A percentile compares a stretch with the other conserved stretches of the same genome.
phyloP scores from a whole-genome alignment of 1,284 basidiomycete genomes.

The Ustanciosporium gigantosporum region DNA sequence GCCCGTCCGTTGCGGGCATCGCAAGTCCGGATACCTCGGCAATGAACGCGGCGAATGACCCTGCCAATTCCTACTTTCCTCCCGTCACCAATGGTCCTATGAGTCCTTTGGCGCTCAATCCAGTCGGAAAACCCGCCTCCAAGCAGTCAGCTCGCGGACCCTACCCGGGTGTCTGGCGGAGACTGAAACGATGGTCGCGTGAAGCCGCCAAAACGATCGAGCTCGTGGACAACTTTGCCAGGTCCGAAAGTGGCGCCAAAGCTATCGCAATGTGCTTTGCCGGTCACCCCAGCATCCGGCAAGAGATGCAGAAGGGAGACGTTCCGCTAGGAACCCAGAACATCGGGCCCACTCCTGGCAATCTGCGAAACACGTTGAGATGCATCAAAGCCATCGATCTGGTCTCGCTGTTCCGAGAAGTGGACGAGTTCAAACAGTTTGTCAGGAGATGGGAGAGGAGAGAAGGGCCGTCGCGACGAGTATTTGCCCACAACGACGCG shows the following conservation, averaged over 20 bases:
- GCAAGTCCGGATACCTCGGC: slow-evolving; percentile 22
- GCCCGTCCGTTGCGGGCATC: slow-evolving; percentile 14
- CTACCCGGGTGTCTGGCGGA: slow-evolving; percentile 58
- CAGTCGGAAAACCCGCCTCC: slow-evolving; percentile 7
- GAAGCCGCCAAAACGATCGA: slow-evolving; percentile 57
- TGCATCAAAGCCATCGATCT: slow-evolving; percentile 51
- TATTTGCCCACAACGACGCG: slow-evolving; percentile 58
- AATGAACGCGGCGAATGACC: slow-evolving; percentile 21
- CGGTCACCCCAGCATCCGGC: slow-evolving; percentile 25
- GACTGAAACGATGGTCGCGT: slow-evolving; percentile 57
- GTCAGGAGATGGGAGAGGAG: slow-evolving; percentile 49
- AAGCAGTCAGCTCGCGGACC: slow-evolving; percentile 27
- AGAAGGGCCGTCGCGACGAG: slow-evolving; percentile 50
- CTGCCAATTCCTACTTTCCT: slow-evolving; percentile 34
- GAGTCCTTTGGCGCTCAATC: slow-evolving; percentile 39
- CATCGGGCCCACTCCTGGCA: slow-evolving; percentile 31
- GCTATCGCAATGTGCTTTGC: slow-evolving; percentile 40
- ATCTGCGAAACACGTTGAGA: slow-evolving; percentile 42
- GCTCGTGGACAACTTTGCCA: slow-evolving; percentile 46
- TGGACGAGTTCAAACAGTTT: slow-evolving; percentile 52
- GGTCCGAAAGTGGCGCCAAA: slow-evolving; percentile 42
- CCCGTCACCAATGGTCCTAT: slow-evolving; percentile 15
- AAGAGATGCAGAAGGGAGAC: slow-evolving; percentile 14
- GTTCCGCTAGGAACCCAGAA: slow-evolving; percentile 14
- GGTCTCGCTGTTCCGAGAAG: slow-evolving; percentile 34